Base-by-base conservation (phyloP, 2,329 filamentous ascomycete genomes). In the Fusarium luffae region DNA sequence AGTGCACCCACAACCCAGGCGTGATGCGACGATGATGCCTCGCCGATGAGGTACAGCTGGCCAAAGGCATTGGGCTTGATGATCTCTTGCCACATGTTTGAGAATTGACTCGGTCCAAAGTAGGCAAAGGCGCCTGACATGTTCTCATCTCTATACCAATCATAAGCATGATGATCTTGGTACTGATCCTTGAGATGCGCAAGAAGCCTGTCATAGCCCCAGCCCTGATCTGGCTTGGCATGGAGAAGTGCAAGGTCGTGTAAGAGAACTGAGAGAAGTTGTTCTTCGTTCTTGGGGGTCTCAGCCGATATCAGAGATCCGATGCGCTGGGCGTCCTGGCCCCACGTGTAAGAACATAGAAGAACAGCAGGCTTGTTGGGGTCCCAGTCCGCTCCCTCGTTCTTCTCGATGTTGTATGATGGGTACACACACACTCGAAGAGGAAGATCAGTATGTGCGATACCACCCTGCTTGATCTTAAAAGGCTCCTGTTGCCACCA, bases 341-440 rank as follows among this genome's bases (percentile, higher is more conserved):
- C 64, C 71, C 68, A 74, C 0, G 71, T 73, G 48, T 73, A 74
- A 0, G 69, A 73, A 10, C 69, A 72, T 0, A 74, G n/a, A 10
- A 74, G 68, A 3, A 74, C 71, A 0, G 63, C 49, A 4, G 70
- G 52, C 21, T 71, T 61, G 0, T 63, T 14, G 0, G 63, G n/a
- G 2, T 65, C 42, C 54, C 54, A 73, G 0, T 51, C 25, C 2
- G 23, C 23, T 7, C 23, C 23, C 23, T 25, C 23, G 23, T 25
- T 25, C 23, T 25, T 25, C 23, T 25, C 23, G 23, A 25, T 72
- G 43, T 74, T 74, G 28, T 79, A 78, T 0, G 77, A 79, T 1
- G 77, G 77, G 37, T 79, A 79, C 2, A 79, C 77, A 3, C 73
- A 77, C 23, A 75, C 73, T 0, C 77, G 74, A 12, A 79, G 72